Conservation (phyloP, 2,329 filamentous ascomycete species). For the Pezizomycotina sp. region DNA sequence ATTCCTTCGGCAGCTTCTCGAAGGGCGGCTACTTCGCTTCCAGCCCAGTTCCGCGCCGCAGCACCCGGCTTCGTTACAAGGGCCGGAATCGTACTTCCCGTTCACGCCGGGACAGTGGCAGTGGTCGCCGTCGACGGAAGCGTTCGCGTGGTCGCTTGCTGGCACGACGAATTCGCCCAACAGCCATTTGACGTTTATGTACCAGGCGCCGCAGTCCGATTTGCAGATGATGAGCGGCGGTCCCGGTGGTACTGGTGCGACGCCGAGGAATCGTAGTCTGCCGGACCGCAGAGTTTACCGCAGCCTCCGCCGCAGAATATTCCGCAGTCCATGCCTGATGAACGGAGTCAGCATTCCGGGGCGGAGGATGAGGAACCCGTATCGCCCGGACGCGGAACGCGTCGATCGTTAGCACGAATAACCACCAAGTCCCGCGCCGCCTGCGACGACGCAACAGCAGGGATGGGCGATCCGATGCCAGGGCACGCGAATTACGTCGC, state of each 20-base stretch:
- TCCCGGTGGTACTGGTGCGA: slow-evolving; percentile 26
- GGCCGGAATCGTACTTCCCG: slow-evolving; percentile 34
- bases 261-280: slow-evolving; percentile 18
- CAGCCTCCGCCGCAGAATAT: slow-evolving; percentile 1
- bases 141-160: slow-evolving; percentile 74
- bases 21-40: slow-evolving; percentile 23
- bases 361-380: slow-evolving; percentile 9
- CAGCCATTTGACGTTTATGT: slow-evolving; percentile 67
- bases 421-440: too few species aligned
- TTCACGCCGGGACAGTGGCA: slow-evolving; percentile 34
- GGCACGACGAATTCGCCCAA: slow-evolving; percentile 74
- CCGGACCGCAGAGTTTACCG: slow-evolving; percentile 8
- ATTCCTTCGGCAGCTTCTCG: slow-evolving; percentile 7
- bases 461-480: not conserved
- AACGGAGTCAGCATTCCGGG: slow-evolving; percentile 3
- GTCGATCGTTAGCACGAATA: too few species aligned
- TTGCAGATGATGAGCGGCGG: slow-evolving; percentile 27
- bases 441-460: too few species aligned
- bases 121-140: too few species aligned
- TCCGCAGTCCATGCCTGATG: slow-evolving; percentile 4
- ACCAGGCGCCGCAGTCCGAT: slow-evolving; percentile 40
- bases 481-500: not conserved
- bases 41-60: slow-evolving; percentile 18
- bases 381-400: too few species aligned
- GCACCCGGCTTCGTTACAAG: slow-evolving; percentile 32